Conservation (phyloP, 345 rosid genomes). For the Turnera subulata region DNA sequence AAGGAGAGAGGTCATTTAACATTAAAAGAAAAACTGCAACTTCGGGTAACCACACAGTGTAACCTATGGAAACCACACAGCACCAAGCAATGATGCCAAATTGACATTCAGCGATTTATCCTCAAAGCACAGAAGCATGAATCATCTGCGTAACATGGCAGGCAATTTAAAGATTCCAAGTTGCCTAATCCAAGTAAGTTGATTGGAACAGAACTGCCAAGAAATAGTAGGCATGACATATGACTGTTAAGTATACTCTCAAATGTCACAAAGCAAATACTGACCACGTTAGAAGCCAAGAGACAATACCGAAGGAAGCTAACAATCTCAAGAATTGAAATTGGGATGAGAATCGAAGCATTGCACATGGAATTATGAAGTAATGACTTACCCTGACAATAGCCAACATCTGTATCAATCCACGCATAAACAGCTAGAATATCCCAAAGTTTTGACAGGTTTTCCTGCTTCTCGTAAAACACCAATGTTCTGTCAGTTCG, state of each 20-base stretch:
- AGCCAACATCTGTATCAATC: constrained; percentile 91
- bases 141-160: too few relatives aligned
- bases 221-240: too few relatives aligned
- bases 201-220: too few relatives aligned
- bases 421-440: constrained; percentile 92
- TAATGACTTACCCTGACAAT: constrained; percentile 75
- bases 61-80: neutral
- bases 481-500: constrained; percentile 91
- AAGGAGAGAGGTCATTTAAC: too few relatives aligned
- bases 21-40: too few relatives aligned
- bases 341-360: neutral
- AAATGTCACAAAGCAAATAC: too few relatives aligned
- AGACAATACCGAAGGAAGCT: neutral
- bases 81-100: neutral
- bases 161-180: too few relatives aligned
- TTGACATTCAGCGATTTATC: too few relatives aligned
- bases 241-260: too few relatives aligned
- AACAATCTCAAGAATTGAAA: neutral
- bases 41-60: too few relatives aligned
- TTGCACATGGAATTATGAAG: constrained; percentile 4
- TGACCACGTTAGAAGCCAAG: neutral
- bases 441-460: constrained; percentile 95
- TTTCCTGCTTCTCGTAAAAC: constrained; percentile 82
- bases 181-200: too few relatives aligned
- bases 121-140: too few relatives aligned